Evolutionary conservation across 2,329 filamentous ascomycete genomes (phyloP).

Genomic region (Colletotrichum sp.): DNA sequence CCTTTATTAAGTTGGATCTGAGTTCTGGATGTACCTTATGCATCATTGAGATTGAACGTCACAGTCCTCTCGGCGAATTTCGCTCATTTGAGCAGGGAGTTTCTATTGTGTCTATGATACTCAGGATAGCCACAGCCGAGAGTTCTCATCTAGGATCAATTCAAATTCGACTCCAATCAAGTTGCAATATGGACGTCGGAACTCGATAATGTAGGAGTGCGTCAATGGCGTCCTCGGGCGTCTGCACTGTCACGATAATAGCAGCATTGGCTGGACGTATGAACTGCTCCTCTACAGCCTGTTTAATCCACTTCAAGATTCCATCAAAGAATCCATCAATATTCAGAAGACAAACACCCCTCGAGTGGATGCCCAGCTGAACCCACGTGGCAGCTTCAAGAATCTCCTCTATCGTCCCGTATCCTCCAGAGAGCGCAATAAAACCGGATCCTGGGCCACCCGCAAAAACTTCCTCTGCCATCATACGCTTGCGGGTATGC

Average conservation of each 20-base stretch:
- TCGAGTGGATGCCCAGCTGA: slow-evolving; percentile 88
- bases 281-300: slow-evolving; percentile 78
- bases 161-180: slow-evolving; percentile 68
- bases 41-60: no score
- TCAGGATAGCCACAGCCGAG: accelerated
- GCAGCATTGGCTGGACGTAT: slow-evolving; percentile 71
- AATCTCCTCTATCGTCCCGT: slow-evolving; percentile 94
- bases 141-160: accelerated
- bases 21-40: no score
- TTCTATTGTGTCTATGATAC: not conserved
- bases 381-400: slow-evolving; percentile 95
- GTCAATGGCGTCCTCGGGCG: slow-evolving; percentile 73
- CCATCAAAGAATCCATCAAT: slow-evolving; percentile 93
- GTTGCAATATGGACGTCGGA: slow-evolving; percentile 75
- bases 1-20: not conserved
- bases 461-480: slow-evolving; percentile 85
- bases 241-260: slow-evolving; percentile 80
- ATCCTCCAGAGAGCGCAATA: slow-evolving; percentile 86
- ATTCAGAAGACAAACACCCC: slow-evolving; percentile 82
- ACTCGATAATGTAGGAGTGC: slow-evolving; percentile 77
- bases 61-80: no score
- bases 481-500: slow-evolving; percentile 94
- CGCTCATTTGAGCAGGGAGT: not conserved
- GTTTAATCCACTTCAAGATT: slow-evolving; percentile 80
- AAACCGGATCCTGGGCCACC: slow-evolving; percentile 87